Evolutionary conservation across 495 filamentous ascomycete genomes (phyloP).

Genomic region (Aspergillus egyptiacus): DNA sequence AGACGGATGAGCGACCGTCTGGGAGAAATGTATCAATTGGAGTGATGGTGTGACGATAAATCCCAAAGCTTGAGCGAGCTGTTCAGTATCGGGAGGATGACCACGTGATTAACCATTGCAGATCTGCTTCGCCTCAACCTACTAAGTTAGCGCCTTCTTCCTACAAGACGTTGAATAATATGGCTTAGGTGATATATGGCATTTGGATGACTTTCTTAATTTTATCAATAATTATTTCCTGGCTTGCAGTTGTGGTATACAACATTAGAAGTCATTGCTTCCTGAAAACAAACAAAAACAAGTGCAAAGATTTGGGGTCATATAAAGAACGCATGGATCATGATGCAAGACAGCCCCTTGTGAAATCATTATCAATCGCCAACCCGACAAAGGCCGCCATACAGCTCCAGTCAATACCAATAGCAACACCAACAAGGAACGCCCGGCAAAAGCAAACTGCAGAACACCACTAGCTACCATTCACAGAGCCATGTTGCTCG

Average conservation of each 20-base stretch:
- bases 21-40: constrained; percentile 4
- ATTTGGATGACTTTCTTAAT: background rate
- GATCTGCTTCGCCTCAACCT: background rate
- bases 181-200: background rate
- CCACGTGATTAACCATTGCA: constrained; percentile 9
- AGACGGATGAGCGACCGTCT: background rate
- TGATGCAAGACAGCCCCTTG: constrained; percentile 20
- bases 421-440: constrained; percentile 18
- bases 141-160: background rate
- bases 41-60: background rate
- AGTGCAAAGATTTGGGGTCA: constrained; percentile 11
- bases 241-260: constrained; percentile 9
- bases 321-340: constrained; percentile 14
- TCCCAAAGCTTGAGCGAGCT: background rate
- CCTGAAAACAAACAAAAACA: background rate
- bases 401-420: constrained; percentile 26
- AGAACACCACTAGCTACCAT: constrained; percentile 26
- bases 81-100: background rate
- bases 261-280: background rate
- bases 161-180: no score
- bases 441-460: constrained; percentile 16
- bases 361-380: constrained; percentile 22
- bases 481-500: constrained; percentile 13
- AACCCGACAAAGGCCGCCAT: constrained; percentile 16
- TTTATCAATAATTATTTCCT: constrained; percentile 5